These are phyloP conservation scores for Monosporozyma unispora DNA, from an alignment of 805 yeast species.

Conservation along the genomic window DNA sequence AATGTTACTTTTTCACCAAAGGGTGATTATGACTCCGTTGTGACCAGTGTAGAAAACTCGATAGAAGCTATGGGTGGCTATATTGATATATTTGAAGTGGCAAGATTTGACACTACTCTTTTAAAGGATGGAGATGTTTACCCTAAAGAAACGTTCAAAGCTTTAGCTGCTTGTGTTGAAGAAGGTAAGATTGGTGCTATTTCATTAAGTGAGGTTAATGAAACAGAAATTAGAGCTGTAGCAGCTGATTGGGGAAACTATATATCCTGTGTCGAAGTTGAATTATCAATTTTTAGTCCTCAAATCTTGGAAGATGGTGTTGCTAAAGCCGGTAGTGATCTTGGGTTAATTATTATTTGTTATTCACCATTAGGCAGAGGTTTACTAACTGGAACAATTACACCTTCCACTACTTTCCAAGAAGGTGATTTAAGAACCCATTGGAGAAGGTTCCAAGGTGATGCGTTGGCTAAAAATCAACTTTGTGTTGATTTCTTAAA, in stretches of 20 bases:
- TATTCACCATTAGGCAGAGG: conserved; percentile 85
- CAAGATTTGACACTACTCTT: conserved; percentile 49
- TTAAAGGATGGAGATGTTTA: conserved; percentile 17
- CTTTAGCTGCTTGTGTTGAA: conserved; percentile 49
- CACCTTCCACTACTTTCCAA: conserved; percentile 34
- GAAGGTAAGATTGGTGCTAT: conserved; percentile 60
- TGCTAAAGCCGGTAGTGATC: conserved; percentile 46
- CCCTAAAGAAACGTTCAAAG: conserved; percentile 49
- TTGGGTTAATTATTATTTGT: conserved; percentile 58
- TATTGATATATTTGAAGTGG: conserved; percentile 58
- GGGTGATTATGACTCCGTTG: conserved; percentile 41
- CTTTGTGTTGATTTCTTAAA: conserved; percentile 40
- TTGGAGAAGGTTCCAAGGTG: conserved; percentile 52
- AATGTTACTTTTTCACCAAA: conserved; percentile 36
- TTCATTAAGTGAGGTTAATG: conserved; percentile 66
- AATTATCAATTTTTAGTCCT: conserved; percentile 59
- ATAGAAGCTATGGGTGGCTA: conserved; percentile 37
- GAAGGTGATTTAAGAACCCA: conserved; percentile 44
- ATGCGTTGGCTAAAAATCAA: conserved; percentile 47
- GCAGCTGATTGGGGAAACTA: conserved; percentile 39
- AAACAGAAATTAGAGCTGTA: conserved; percentile 53
- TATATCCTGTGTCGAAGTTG: conserved; percentile 66
- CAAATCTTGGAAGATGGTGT: conserved; percentile 58
- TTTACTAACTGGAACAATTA: conserved; percentile 55
- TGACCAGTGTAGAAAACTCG: conserved; percentile 39